A percentile compares a stretch with the other conserved stretches of the same genome.
phyloP scores from a whole-genome alignment of 2,329 filamentous ascomycete genomes.

The Aspergillus sp. region DNA sequence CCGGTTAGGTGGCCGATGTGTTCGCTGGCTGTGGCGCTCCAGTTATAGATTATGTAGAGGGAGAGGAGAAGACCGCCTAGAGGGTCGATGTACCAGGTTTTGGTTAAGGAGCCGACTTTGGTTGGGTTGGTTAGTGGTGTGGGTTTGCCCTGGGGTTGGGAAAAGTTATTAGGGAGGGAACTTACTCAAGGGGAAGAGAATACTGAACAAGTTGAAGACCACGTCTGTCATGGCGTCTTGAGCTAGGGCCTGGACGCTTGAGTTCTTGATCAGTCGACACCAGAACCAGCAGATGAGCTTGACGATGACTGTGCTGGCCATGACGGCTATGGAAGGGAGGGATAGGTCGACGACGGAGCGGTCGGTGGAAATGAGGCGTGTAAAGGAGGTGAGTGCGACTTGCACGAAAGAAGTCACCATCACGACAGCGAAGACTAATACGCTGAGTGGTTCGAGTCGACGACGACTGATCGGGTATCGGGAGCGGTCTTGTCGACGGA shows the following conservation, averaged over 20 bases:
- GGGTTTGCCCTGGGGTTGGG: background rate
- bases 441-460: slow-evolving; percentile 64
- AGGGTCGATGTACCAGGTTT: slow-evolving; percentile 61
- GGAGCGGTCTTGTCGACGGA: slow-evolving; percentile 61
- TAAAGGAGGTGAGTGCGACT: slow-evolving; percentile 61
- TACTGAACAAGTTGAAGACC: slow-evolving; percentile 87
- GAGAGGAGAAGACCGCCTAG: slow-evolving; percentile 63
- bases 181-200: slow-evolving; percentile 73
- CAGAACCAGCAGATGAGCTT: slow-evolving; percentile 83
- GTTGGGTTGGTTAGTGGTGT: background rate
- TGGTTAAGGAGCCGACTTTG: slow-evolving; percentile 40
- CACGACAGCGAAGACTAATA: slow-evolving; percentile 66
- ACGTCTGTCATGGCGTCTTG: slow-evolving; percentile 74
- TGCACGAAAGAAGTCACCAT: slow-evolving; percentile 68
- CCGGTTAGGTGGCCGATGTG: slow-evolving; percentile 64
- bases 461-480: slow-evolving; percentile 65
- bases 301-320: slow-evolving; percentile 77
- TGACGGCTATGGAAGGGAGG: slow-evolving; percentile 72
- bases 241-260: slow-evolving; percentile 77
- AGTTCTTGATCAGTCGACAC: slow-evolving; percentile 84
- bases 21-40: slow-evolving; percentile 62
- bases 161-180: background rate
- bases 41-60: slow-evolving; percentile 62
- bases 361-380: slow-evolving; percentile 58
- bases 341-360: slow-evolving; percentile 73